Evolutionary conservation across 2,329 filamentous ascomycete genomes (phyloP).

Genomic region (Alternaria sp.): DNA sequence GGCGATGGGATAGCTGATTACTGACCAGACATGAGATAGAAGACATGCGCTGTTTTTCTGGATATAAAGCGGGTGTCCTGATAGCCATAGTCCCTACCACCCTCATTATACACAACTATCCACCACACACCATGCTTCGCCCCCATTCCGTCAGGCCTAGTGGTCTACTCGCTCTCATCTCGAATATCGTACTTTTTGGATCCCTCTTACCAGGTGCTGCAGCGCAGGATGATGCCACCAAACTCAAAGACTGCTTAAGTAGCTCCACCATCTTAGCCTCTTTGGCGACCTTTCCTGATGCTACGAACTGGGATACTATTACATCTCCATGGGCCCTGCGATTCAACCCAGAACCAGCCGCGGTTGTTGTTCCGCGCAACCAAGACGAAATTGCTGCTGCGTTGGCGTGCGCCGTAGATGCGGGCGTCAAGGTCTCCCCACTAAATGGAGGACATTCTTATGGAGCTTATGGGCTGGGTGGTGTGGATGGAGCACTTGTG

Average conservation of each 20-base stretch:
- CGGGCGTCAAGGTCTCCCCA: slow-evolving; percentile 16
- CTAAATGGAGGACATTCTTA: slow-evolving; percentile 24
- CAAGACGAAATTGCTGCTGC: slow-evolving; percentile 15
- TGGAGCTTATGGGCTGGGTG: slow-evolving; percentile 21
- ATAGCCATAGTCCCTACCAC: not conserved
- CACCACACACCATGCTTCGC: not conserved
- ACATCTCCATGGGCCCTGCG: slow-evolving; percentile 20
- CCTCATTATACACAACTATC: not conserved
- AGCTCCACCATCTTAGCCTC: not conserved
- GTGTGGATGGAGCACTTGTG: slow-evolving; percentile 16
- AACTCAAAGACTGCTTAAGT: slow-evolving; percentile 13
- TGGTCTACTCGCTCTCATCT: not conserved
- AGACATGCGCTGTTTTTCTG: not conserved
- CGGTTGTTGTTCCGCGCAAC: slow-evolving; percentile 11
- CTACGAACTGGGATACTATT: slow-evolving; percentile 10
- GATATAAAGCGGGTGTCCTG: not conserved
- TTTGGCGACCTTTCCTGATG: slow-evolving; percentile 1
- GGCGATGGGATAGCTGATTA: not conserved
- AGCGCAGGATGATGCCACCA: slow-evolving; percentile 9
- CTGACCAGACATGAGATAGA: not conserved
- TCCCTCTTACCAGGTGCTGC: not conserved
- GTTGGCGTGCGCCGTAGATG: slow-evolving; percentile 17
- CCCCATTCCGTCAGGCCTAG: not conserved
- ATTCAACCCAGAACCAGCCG: slow-evolving; percentile 21
- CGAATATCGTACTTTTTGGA: slow-evolving; percentile 3